Percentiles rank a stretch among this genome's conserved stretches.
Evolutionary conservation across 306 rosid genomes (phyloP).

Genomic region (Gastrolobium bilobum): DNA sequence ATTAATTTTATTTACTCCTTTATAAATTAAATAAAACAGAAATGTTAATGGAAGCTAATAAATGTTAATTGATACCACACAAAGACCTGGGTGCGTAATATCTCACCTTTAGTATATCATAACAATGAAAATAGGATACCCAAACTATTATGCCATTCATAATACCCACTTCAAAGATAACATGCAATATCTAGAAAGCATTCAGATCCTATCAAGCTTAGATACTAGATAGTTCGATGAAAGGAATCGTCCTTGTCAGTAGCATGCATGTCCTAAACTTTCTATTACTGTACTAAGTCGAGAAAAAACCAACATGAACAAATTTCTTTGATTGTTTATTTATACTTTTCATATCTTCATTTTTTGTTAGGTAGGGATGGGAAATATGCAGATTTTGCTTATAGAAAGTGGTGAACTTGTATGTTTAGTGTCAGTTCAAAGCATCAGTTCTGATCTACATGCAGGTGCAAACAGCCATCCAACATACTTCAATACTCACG

Average conservation of each 20-base stretch:
- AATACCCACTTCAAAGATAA: conserved; percentile 38
- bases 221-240: neutral
- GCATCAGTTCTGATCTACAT: conserved; percentile 41
- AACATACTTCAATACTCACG: conserved; percentile 63
- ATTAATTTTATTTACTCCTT: no score
- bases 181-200: conserved; percentile 43
- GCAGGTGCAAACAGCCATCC: conserved; percentile 13
- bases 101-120: conserved; percentile 1
- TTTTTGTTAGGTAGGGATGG: neutral
- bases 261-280: conserved; percentile 33
- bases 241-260: conserved; percentile 1
- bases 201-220: conserved; percentile 45
- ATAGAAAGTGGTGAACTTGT: neutral
- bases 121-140: conserved; percentile 36
- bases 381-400: conserved; percentile 10
- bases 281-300: neutral
- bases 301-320: conserved; percentile 28
- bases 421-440: neutral
- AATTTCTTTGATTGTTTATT: conserved; percentile 3
- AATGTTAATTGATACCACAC: no score
- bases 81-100: no score
- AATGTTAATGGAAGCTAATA: no score
- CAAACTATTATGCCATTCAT: conserved; percentile 21
- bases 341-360: neutral
- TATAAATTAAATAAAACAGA: no score